Evolutionary conservation across 192 early-diverging fungal species (phyloP).

Genomic region (Dissophora ornata): DNA sequence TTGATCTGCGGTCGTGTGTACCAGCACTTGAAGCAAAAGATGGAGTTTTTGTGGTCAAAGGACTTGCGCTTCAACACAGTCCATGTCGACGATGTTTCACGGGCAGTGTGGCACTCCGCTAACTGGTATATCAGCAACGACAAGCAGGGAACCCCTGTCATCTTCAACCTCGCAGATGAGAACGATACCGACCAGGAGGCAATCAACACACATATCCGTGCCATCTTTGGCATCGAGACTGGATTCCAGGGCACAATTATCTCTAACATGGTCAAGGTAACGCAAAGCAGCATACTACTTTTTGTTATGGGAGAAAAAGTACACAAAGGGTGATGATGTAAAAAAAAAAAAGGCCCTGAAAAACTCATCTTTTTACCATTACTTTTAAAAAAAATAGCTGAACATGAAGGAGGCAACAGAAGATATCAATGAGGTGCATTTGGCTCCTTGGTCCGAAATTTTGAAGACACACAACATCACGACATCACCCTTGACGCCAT

Average conservation of each 20-base stretch:
- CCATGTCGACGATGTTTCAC: conserved; percentile 86
- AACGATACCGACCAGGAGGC: conserved; percentile 89
- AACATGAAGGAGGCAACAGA: conserved; percentile 88
- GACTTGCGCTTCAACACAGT: conserved; percentile 94
- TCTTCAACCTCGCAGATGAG: conserved; percentile 91
- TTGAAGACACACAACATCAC: conserved; percentile 74
- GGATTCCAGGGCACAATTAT: conserved; percentile 85
- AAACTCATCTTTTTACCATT: too few relatives aligned
- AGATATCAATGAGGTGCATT: conserved; percentile 93
- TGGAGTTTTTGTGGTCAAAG: conserved; percentile 95
- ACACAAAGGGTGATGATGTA: not conserved
- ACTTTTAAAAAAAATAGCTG: too few relatives aligned
- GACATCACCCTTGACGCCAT: conserved; percentile 92
- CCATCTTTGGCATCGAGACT: conserved; percentile 85
- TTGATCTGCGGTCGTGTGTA: conserved; percentile 94
- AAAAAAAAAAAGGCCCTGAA: too few relatives aligned
- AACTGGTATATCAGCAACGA: conserved; percentile 63
- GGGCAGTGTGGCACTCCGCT: conserved; percentile 70
- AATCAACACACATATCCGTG: conserved; percentile 75
- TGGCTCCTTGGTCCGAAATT: conserved; percentile 92
- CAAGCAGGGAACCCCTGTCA: conserved; percentile 56
- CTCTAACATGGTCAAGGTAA: conserved; percentile 82
- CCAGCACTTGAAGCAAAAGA: conserved; percentile 80
- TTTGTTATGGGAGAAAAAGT: too few relatives aligned
- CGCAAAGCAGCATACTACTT: too few relatives aligned